A percentile compares a stretch with the other conserved stretches of the same genome.
Evolutionary conservation across 2,329 filamentous ascomycete species (phyloP).

Genomic region (Phialocephala subalpina): DNA sequence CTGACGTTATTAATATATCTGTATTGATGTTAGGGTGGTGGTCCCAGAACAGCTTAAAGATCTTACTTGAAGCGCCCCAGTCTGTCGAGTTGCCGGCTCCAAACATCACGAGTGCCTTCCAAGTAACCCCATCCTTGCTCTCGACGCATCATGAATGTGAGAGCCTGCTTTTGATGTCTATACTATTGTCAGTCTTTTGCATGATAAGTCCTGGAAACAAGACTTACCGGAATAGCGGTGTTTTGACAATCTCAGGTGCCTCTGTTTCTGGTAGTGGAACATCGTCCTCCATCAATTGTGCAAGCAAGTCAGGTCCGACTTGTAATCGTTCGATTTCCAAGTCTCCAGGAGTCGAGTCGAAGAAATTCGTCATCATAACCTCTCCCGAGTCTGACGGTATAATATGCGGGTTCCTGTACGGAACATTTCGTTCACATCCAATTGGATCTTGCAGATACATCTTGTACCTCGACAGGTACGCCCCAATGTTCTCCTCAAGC

Average conservation of each 20-base stretch:
- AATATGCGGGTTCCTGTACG: slow-evolving; percentile 23
- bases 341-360: too few relatives aligned
- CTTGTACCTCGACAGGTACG: too few relatives aligned
- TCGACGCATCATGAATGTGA: slow-evolving; percentile 33
- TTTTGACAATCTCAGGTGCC: too few relatives aligned
- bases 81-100: slow-evolving; percentile 19
- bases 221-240: slow-evolving; percentile 16
- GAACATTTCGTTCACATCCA: slow-evolving; percentile 20
- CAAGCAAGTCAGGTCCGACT: too few relatives aligned
- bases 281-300: too few relatives aligned
- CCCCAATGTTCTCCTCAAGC: too few relatives aligned
- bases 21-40: neutral
- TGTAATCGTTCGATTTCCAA: neutral
- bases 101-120: slow-evolving; percentile 25
- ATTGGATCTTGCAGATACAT: slow-evolving; percentile 23
- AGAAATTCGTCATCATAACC: slow-evolving; percentile 16
- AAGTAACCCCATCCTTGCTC: slow-evolving; percentile 30
- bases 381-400: slow-evolving; percentile 10
- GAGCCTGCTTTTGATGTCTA: slow-evolving; percentile 35
- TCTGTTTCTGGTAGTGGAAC: too few relatives aligned
- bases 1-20: slow-evolving; percentile 32
- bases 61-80: slow-evolving; percentile 11
- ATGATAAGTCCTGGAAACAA: neutral
- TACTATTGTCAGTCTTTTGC: slow-evolving; percentile 17
- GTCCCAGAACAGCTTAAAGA: neutral